Percentiles rank a stretch among this genome's conserved stretches.
phyloP scores from a whole-genome alignment of 257 asterid genomes.

The Solanum medicagineum region DNA sequence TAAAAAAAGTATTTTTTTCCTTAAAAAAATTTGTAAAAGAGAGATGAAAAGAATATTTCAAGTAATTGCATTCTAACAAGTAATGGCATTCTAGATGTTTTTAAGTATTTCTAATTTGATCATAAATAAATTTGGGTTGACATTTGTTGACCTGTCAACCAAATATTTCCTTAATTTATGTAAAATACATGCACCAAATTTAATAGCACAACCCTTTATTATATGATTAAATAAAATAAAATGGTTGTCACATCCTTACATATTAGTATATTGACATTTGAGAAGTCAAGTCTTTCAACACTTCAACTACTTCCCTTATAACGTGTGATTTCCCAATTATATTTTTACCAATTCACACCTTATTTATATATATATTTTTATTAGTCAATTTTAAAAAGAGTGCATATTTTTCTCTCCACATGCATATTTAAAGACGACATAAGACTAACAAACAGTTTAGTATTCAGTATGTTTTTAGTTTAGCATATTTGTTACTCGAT shows the following conservation, averaged over 20 bases:
- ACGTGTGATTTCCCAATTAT: background rate
- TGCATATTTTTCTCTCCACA: too few relatives aligned
- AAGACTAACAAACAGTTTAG: too few relatives aligned
- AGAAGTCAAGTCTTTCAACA: background rate
- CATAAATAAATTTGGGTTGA: background rate
- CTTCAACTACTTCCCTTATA: background rate
- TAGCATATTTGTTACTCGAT: too few relatives aligned
- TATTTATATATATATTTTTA: background rate
- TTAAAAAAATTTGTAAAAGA: too few relatives aligned
- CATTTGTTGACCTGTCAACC: background rate
- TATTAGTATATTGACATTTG: background rate
- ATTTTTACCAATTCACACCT: background rate
- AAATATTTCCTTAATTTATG: background rate
- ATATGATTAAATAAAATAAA: background rate
- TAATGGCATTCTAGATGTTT: background rate
- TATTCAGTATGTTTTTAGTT: too few relatives aligned
- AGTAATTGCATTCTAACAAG: too few relatives aligned
- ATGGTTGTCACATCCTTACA: background rate
- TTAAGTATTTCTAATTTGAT: background rate
- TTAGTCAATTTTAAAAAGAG: too few relatives aligned
- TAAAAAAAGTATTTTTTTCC: too few relatives aligned
- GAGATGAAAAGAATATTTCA: background rate
- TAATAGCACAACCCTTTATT: background rate
- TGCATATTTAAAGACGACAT: too few relatives aligned
- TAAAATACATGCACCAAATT: background rate